Percentiles rank a stretch among this genome's conserved stretches.
Evolutionary conservation across 495 filamentous ascomycete species (phyloP).

Genomic region (Parmelia sp.): DNA sequence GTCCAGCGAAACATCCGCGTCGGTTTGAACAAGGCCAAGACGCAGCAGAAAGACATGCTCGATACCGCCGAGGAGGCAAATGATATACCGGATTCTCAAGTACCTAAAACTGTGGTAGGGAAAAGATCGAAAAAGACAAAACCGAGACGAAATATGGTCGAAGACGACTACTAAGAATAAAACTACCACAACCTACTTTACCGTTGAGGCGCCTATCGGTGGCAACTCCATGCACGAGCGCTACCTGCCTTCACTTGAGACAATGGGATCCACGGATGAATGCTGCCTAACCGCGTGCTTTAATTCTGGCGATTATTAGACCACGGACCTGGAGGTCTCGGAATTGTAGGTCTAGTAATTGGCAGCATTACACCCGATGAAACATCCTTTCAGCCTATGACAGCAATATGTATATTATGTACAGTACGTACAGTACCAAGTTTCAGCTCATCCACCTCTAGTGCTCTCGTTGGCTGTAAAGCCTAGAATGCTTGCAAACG

Average conservation of each 20-base stretch:
- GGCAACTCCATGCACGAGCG: neutral
- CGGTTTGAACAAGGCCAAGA: conserved; percentile 52
- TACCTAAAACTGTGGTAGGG: neutral
- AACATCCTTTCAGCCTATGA: neutral
- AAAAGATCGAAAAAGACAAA: conserved; percentile 4
- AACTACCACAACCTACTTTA: too few relatives aligned
- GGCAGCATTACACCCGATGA: conserved; percentile 2
- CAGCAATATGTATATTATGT: neutral
- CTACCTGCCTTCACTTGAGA: neutral
- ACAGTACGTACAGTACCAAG: neutral
- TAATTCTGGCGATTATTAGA: neutral
- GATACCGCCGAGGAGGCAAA: conserved; percentile 4
- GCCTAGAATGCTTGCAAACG: neutral
- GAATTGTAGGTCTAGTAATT: neutral
- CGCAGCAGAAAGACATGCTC: conserved; percentile 34
- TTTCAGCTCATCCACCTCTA: neutral
- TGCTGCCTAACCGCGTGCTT: neutral
- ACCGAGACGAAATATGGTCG: neutral
- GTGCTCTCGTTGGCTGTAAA: neutral
- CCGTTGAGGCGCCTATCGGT: neutral
- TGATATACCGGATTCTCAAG: neutral
- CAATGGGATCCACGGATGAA: neutral
- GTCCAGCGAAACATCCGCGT: conserved; percentile 54
- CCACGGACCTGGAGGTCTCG: neutral
- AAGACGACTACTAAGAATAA: conserved; percentile 1